A percentile compares a stretch with the other conserved stretches of the same genome.
These are phyloP conservation scores for Lenzites betulinus DNA, from an alignment of 768 basidiomycete species.

Conservation along the genomic window DNA sequence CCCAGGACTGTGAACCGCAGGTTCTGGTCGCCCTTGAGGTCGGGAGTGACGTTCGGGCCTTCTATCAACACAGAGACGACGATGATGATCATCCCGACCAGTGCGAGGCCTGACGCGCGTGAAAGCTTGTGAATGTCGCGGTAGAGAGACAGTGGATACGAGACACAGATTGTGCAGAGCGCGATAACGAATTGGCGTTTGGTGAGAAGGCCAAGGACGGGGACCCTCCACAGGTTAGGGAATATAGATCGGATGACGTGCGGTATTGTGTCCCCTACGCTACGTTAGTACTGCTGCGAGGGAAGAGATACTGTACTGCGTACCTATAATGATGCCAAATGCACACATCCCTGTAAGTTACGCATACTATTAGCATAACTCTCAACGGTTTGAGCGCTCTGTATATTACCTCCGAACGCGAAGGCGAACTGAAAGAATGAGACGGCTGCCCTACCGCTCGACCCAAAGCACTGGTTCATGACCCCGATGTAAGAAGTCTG, in stretches of 20 bases:
- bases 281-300: background rate
- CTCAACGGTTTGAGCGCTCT: conserved; percentile 1
- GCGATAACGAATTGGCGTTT: conserved; percentile 90
- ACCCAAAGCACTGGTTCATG: conserved; percentile 92
- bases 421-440: conserved; percentile 98
- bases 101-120: conserved; percentile 87
- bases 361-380: background rate
- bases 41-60: conserved; percentile 71
- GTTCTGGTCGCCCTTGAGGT: conserved; percentile 75
- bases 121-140: conserved; percentile 98
- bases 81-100: conserved; percentile 93
- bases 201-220: conserved; percentile 74
- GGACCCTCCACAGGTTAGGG: conserved; percentile 62
- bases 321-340: conserved; percentile 91
- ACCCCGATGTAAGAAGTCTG: conserved; percentile 90
- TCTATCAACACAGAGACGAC: conserved; percentile 83
- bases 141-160: conserved; percentile 93
- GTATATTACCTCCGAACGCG: conserved; percentile 83
- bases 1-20: conserved; percentile 75
- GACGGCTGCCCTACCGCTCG: conserved; percentile 88
- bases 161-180: conserved; percentile 84
- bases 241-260: conserved; percentile 89
- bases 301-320: conserved; percentile 7
- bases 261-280: conserved; percentile 88
- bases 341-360: conserved; percentile 85